Evolutionary conservation across 371 early-diverging fungal genomes (phyloP).

Genomic region (Mortierella sp.): DNA sequence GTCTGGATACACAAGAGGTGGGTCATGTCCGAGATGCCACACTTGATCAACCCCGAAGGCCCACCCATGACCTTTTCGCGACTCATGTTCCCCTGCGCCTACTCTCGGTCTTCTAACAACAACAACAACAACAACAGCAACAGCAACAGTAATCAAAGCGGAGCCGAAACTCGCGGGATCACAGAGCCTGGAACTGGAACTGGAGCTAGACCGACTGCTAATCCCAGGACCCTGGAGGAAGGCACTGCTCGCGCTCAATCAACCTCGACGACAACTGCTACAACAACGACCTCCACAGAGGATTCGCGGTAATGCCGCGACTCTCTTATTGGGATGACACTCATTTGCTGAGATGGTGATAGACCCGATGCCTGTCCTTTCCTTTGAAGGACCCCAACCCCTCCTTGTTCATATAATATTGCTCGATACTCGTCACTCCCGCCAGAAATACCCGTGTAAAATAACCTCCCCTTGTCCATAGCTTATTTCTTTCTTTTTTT

Average conservation of each 20-base stretch:
- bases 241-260: background rate
- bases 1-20: slow-evolving; percentile 49
- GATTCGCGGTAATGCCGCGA: background rate
- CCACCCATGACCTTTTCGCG: slow-evolving; percentile 23
- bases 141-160: background rate
- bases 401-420: background rate
- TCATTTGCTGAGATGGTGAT: slow-evolving; percentile 1
- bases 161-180: background rate
- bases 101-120: background rate
- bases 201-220: background rate
- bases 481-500: background rate
- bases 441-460: slow-evolving; percentile 5
- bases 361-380: background rate
- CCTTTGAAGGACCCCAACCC: background rate
- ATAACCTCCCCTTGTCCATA: background rate
- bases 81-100: slow-evolving; percentile 41
- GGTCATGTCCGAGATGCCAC: slow-evolving; percentile 46
- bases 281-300: background rate
- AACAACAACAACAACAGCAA: background rate
- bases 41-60: background rate
- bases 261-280: background rate
- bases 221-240: background rate
- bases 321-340: background rate
- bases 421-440: background rate
- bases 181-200: background rate